phyloP scores from a whole-genome alignment of 345 rosid genomes.

The Laguncularia racemosa region DNA sequence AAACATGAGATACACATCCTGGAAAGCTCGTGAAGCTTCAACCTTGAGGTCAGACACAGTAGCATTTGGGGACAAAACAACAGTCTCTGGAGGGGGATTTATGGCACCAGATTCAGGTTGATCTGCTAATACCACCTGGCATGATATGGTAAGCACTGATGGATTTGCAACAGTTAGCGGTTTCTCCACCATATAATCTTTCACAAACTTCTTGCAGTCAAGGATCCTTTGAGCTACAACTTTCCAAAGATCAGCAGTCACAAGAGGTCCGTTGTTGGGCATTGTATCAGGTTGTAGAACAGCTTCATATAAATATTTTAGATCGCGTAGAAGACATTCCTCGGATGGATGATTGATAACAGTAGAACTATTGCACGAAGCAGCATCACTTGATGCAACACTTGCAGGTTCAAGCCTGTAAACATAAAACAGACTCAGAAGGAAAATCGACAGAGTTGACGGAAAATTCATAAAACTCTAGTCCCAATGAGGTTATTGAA shows the following conservation, averaged over 20 bases:
- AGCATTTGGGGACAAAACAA: slow-evolving; percentile 35
- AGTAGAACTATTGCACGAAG: slow-evolving; percentile 12
- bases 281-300: slow-evolving; percentile 36
- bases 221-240: slow-evolving; percentile 49
- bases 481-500: no score
- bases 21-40: slow-evolving; percentile 45
- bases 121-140: slow-evolving; percentile 39
- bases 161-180: slow-evolving; percentile 3
- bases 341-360: slow-evolving; percentile 26
- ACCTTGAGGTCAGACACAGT: slow-evolving; percentile 43
- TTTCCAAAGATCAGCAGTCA: slow-evolving; percentile 13
- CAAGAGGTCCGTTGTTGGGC: slow-evolving; percentile 22
- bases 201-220: slow-evolving; percentile 71
- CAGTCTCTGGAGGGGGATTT: slow-evolving; percentile 33
- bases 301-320: slow-evolving; percentile 34
- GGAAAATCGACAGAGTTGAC: no score
- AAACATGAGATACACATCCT: slow-evolving; percentile 49
- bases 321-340: slow-evolving; percentile 39
- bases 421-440: slow-evolving; percentile 2
- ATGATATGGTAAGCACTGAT: slow-evolving; percentile 22
- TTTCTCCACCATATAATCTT: slow-evolving; percentile 34
- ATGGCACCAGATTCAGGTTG: slow-evolving; percentile 18
- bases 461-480: no score
- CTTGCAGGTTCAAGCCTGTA: slow-evolving; percentile 46
- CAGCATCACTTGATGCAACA: slow-evolving; percentile 6